Evolutionary conservation across 352 stramenopile genomes (phyloP).

Genomic region (Phytophthora tubulina): DNA sequence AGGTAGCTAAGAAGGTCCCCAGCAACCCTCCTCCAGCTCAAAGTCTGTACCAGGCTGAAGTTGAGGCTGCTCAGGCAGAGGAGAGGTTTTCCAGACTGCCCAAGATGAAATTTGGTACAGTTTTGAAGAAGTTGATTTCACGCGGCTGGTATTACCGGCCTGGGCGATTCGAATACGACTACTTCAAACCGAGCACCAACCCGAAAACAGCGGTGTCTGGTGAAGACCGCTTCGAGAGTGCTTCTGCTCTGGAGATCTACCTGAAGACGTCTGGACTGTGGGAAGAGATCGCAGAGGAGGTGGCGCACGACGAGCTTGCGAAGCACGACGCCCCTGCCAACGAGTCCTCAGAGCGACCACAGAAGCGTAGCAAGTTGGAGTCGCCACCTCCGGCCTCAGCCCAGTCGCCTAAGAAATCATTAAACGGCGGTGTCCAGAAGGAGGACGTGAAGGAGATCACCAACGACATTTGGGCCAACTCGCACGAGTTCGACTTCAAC

Average conservation of each 20-base stretch:
- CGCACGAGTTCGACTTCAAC: conserved; percentile 82
- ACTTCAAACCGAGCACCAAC: conserved; percentile 78
- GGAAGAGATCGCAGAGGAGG: conserved; percentile 57
- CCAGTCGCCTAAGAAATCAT: conserved; percentile 42
- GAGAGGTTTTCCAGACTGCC: conserved; percentile 25
- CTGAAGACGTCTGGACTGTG: conserved; percentile 73
- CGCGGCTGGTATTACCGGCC: conserved; percentile 79
- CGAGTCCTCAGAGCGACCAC: conserved; percentile 12
- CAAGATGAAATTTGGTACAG: conserved; percentile 67
- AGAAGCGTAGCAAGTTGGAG: conserved; percentile 45
- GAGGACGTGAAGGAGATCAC: conserved; percentile 71
- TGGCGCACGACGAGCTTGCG: conserved; percentile 32
- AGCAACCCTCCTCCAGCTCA: conserved; percentile 19
- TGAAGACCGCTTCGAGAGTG: conserved; percentile 85
- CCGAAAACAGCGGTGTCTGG: conserved; percentile 57
- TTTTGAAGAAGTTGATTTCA: conserved; percentile 59
- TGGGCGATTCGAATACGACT: conserved; percentile 85
- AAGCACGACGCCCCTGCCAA: conserved; percentile 13
- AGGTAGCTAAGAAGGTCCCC: conserved; percentile 35
- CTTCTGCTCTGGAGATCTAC: conserved; percentile 70
- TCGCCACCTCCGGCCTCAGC: conserved; percentile 24
- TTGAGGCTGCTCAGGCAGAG: conserved; percentile 27
- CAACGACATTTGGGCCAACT: conserved; percentile 87
- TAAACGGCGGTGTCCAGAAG: conserved; percentile 42
- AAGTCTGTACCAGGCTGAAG: conserved; percentile 38